Evolutionary conservation across 2,329 filamentous ascomycete genomes (phyloP).

Genomic region (Penicillium sp.): DNA sequence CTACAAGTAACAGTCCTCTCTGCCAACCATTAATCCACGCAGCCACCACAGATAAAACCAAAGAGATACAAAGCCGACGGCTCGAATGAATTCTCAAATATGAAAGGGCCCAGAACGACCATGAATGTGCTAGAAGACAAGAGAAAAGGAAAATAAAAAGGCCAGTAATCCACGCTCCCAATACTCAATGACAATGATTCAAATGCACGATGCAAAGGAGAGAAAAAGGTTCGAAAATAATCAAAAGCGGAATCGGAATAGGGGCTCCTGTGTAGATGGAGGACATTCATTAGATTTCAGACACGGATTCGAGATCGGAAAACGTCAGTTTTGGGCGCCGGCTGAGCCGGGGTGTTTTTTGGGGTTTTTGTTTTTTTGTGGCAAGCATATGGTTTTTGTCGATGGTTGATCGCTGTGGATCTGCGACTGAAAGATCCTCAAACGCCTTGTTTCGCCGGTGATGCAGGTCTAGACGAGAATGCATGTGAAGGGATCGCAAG

Average conservation of each 20-base stretch:
- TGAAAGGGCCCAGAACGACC: conserved; percentile 28
- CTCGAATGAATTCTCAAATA: conserved; percentile 19
- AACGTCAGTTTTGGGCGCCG: conserved; percentile 1
- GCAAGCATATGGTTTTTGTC: neutral
- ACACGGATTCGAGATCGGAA: conserved; percentile 6
- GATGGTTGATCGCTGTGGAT: neutral
- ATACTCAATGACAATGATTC: conserved; percentile 33
- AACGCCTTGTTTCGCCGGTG: conserved; percentile 24
- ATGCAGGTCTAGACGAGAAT: conserved; percentile 31
- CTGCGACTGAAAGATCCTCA: conserved; percentile 10
- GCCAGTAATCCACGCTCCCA: conserved; percentile 30
- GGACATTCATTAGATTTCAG: conserved; percentile 25
- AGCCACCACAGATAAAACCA: neutral
- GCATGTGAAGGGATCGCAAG: neutral
- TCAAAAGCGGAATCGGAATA: conserved; percentile 14
- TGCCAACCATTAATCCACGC: neutral
- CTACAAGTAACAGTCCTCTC: neutral
- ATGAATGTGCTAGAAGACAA: conserved; percentile 33
- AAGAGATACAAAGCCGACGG: conserved; percentile 17
- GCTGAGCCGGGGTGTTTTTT: conserved; percentile 2
- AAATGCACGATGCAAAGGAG: conserved; percentile 28
- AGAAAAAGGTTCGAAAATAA: conserved; percentile 13
- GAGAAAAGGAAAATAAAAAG: conserved; percentile 19
- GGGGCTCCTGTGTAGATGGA: conserved; percentile 13
- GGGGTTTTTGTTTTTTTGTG: conserved; percentile 7